Evolutionary conservation across 768 basidiomycete genomes (phyloP).

Genomic region (Boletus huronensis): DNA sequence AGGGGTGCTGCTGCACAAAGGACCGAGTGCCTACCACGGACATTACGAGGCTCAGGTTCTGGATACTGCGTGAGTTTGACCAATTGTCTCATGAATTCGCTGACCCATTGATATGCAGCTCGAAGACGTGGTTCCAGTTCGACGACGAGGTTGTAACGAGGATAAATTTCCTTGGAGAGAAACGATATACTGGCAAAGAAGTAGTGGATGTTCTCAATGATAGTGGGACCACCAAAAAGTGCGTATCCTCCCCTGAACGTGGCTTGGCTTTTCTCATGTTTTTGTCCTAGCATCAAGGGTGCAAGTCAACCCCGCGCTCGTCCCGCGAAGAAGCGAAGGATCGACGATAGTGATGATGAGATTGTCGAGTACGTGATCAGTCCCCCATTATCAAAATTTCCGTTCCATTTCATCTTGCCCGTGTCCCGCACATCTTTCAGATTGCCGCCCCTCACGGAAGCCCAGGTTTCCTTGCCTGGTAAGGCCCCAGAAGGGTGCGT

Average conservation of each 20-base stretch:
- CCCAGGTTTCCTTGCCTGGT: conserved; percentile 23
- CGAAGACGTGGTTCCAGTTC: conserved; percentile 82
- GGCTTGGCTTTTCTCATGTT: background rate
- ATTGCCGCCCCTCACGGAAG: conserved; percentile 19
- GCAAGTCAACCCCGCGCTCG: conserved; percentile 35
- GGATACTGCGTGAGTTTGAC: conserved; percentile 54
- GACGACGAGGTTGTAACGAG: conserved; percentile 84
- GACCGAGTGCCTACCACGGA: conserved; percentile 87
- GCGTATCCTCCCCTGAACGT: conserved; percentile 8
- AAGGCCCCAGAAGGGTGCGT: conserved; percentile 64
- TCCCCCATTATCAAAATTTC: conserved; percentile 11
- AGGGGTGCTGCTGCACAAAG: conserved; percentile 86
- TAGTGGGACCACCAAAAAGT: conserved; percentile 27
- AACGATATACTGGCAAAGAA: conserved; percentile 32
- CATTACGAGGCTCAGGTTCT: conserved; percentile 87
- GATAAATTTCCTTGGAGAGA: conserved; percentile 53
- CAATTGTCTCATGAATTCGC: background rate
- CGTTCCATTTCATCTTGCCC: conserved; percentile 18
- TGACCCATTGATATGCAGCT: conserved; percentile 37
- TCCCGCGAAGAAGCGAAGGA: conserved; percentile 46
- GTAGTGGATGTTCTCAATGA: conserved; percentile 26
- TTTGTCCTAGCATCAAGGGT: conserved; percentile 15
- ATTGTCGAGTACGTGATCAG: conserved; percentile 27
- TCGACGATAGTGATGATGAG: conserved; percentile 62
- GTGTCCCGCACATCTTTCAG: conserved; percentile 13